Percentiles rank a stretch among this genome's conserved stretches.
These are phyloP conservation scores for Elsinoe batatas DNA, from an alignment of 2,329 filamentous ascomycete genomes.

Conservation along the genomic window DNA sequence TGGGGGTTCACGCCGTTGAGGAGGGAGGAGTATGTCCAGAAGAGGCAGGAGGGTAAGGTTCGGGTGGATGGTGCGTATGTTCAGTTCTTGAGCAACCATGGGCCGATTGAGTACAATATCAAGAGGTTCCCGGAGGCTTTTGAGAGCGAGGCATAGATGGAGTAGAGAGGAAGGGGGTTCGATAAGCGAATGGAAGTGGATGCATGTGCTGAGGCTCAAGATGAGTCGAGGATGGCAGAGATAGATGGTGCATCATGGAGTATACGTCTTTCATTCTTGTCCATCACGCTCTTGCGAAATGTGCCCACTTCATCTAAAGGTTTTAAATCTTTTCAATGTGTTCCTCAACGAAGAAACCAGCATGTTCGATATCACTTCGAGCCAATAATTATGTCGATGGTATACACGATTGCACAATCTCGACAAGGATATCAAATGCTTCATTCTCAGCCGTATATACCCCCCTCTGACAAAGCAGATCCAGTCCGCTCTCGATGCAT, in stretches of 20 bases:
- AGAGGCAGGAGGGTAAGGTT: conserved; percentile 87
- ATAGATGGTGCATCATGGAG: conserved; percentile 14
- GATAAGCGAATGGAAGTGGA: not conserved
- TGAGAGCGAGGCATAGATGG: conserved; percentile 32
- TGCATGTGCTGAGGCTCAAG: conserved; percentile 8
- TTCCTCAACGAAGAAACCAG: not conserved
- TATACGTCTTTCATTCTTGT: conserved; percentile 4
- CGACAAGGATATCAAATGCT: not conserved
- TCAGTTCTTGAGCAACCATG: conserved; percentile 96
- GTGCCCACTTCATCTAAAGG: not conserved
- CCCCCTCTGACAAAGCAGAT: not conserved
- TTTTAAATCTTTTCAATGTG: not conserved
- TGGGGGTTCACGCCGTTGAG: conserved; percentile 99
- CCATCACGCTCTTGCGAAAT: not conserved
- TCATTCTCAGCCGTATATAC: not conserved
- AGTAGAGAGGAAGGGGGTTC: not conserved
- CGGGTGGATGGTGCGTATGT: conserved; percentile 98
- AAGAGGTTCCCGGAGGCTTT: conserved; percentile 93
- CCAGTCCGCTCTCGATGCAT: not conserved
- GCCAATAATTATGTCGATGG: too few relatives aligned
- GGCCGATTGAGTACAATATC: conserved; percentile 76
- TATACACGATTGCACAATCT: not conserved
- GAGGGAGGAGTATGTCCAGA: conserved; percentile 93
- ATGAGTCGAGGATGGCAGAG: conserved; percentile 5
- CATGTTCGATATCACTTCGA: not conserved